phyloP scores from a whole-genome alignment of 2,329 filamentous ascomycete genomes.

The Aureobasidium sp. region DNA sequence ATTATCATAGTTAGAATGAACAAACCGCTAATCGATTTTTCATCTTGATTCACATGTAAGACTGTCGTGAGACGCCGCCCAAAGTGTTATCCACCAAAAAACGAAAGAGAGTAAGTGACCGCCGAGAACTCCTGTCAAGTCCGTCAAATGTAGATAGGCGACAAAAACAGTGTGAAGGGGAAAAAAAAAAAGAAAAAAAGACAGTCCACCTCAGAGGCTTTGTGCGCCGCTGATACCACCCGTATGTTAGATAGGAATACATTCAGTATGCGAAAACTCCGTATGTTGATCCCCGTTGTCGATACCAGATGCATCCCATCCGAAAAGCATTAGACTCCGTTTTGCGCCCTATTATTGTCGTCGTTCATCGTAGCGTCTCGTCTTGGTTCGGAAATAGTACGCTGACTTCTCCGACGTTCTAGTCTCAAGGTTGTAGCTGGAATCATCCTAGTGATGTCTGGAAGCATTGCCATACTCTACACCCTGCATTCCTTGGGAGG shows the following conservation, averaged over 20 bases:
- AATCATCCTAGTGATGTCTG: background rate
- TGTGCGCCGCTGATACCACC: background rate
- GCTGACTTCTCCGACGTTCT: background rate
- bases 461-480: conserved; percentile 32
- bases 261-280: conserved; percentile 6
- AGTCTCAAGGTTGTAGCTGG: background rate
- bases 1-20: conserved; percentile 1
- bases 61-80: conserved; percentile 10
- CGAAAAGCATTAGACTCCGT: background rate
- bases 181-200: background rate
- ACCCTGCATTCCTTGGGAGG: conserved; percentile 39
- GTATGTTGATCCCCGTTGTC: background rate
- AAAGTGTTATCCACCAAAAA: background rate
- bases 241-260: conserved; percentile 10
- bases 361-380: background rate
- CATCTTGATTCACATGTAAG: background rate
- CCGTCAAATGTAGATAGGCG: background rate
- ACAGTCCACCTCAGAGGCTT: conserved; percentile 2
- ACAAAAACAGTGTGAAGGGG: background rate
- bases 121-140: background rate
- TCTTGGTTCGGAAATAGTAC: background rate
- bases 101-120: background rate
- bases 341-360: background rate
- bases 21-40: background rate
- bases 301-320: background rate